phyloP scores from a whole-genome alignment of 2,329 filamentous ascomycete species.

The Fusarium aywerte region DNA sequence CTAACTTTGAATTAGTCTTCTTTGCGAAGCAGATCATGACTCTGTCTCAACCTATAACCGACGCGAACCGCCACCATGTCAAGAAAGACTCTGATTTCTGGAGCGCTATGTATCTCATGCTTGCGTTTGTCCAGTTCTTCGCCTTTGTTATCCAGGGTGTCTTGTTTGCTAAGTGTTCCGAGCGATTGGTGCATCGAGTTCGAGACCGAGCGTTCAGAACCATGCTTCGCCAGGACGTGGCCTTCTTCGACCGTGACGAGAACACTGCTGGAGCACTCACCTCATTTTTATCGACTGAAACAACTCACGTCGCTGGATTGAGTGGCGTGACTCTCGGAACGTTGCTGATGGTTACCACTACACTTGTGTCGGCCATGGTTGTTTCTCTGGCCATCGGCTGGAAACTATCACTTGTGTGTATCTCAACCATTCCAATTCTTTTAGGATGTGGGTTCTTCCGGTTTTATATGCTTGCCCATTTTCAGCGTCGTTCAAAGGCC shows the following conservation, averaged over 20 bases:
- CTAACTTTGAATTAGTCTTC: slow-evolving; percentile 70
- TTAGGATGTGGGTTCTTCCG: slow-evolving; percentile 86
- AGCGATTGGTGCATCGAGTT: slow-evolving; percentile 83
- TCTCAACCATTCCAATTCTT: slow-evolving; percentile 79
- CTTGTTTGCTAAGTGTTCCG: slow-evolving; percentile 86
- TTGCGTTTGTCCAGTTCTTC: slow-evolving; percentile 78
- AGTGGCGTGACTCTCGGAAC: slow-evolving; percentile 90
- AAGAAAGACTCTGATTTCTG: slow-evolving; percentile 83
- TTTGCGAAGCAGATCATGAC: slow-evolving; percentile 88
- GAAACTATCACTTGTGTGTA: slow-evolving; percentile 88
- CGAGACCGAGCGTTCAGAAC: slow-evolving; percentile 84
- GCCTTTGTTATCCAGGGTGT: slow-evolving; percentile 75
- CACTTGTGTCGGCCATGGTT: slow-evolving; percentile 77
- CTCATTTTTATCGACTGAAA: slow-evolving; percentile 88
- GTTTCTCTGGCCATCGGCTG: slow-evolving; percentile 82
- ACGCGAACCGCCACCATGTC: slow-evolving; percentile 64
- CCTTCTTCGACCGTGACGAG: slow-evolving; percentile 89
- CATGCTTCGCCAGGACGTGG: slow-evolving; percentile 91
- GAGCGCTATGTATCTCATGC: slow-evolving; percentile 88
- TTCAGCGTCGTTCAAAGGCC: slow-evolving; percentile 80
- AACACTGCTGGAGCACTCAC: slow-evolving; percentile 91
- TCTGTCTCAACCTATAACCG: slow-evolving; percentile 66
- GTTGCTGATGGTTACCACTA: slow-evolving; percentile 81
- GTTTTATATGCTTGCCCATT: slow-evolving; percentile 84
- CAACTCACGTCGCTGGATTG: slow-evolving; percentile 87